A percentile compares a stretch with the other conserved stretches of the same genome.
phyloP scores from a whole-genome alignment of 352 stramenopile species.

The Pythium apleroticum region DNA sequence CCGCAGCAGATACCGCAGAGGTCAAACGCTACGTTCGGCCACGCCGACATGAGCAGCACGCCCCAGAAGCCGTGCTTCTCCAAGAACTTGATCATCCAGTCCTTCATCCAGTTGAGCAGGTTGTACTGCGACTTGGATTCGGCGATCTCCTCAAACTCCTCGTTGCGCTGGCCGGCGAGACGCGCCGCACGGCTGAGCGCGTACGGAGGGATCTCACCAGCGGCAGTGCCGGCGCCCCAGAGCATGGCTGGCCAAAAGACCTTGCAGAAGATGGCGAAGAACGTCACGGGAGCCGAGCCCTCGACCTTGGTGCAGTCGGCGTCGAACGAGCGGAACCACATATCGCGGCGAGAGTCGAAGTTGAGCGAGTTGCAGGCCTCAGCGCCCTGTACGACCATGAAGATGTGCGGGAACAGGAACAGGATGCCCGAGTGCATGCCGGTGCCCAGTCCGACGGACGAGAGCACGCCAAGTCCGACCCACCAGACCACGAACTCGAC shows the following conservation, averaged over 20 bases:
- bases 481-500: slow-evolving; percentile 92
- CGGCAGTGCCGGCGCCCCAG: slow-evolving; percentile 92
- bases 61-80: slow-evolving; percentile 92
- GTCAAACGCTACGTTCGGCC: slow-evolving; percentile 94
- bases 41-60: slow-evolving; percentile 93
- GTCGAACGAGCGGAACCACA: slow-evolving; percentile 90
- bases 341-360: slow-evolving; percentile 87
- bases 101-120: slow-evolving; percentile 90
- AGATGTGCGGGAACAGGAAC: slow-evolving; percentile 95
- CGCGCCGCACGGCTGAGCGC: slow-evolving; percentile 87
- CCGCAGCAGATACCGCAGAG: slow-evolving; percentile 94
- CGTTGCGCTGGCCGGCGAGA: slow-evolving; percentile 81
- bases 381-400: slow-evolving; percentile 88
- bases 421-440: slow-evolving; percentile 94
- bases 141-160: slow-evolving; percentile 89
- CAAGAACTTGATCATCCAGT: slow-evolving; percentile 93
- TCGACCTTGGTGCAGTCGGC: slow-evolving; percentile 54
- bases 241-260: slow-evolving; percentile 90
- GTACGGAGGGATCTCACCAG: slow-evolving; percentile 94
- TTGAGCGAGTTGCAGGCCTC: slow-evolving; percentile 85
- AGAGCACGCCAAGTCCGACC: slow-evolving; percentile 92
- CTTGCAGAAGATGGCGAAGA: slow-evolving; percentile 88
- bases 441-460: slow-evolving; percentile 92
- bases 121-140: slow-evolving; percentile 85
- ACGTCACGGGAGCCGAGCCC: slow-evolving; percentile 60